Evolutionary conservation across 495 filamentous ascomycete genomes (phyloP).

Genomic region (Penicillium angulare): DNA sequence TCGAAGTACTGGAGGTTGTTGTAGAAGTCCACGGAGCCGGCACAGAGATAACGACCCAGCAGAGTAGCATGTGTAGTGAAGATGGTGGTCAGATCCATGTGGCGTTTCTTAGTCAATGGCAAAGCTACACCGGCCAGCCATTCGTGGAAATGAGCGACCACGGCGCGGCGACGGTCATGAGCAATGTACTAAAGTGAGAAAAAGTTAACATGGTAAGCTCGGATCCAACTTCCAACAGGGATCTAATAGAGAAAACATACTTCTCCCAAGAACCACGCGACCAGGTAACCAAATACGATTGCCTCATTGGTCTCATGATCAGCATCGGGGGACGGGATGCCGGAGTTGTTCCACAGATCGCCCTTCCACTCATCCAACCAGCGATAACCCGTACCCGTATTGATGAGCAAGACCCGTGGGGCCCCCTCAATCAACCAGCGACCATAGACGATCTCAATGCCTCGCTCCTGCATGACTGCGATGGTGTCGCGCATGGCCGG

Average conservation of each 20-base stretch:
- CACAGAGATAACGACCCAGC: constrained; percentile 92
- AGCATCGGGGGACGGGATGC: constrained; percentile 84
- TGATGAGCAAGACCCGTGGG: constrained; percentile 88
- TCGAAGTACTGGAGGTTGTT: constrained; percentile 98
- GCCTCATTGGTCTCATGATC: constrained; percentile 97
- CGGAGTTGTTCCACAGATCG: constrained; percentile 90
- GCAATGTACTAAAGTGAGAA: constrained; percentile 70
- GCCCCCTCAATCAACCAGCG: constrained; percentile 98
- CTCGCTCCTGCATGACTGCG: constrained; percentile 82
- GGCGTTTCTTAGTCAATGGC: constrained; percentile 84
- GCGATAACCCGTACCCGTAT: constrained; percentile 87
- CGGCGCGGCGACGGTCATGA: constrained; percentile 84
- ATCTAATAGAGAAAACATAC: constrained; percentile 43
- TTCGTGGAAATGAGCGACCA: constrained; percentile 98
- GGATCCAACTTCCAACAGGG: neutral
- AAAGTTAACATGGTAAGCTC: neutral
- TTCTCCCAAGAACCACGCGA: constrained; percentile 98
- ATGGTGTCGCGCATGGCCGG: constrained; percentile 80
- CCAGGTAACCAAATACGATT: constrained; percentile 94
- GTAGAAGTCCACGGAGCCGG: constrained; percentile 97
- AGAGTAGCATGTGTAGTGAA: constrained; percentile 98
- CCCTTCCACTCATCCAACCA: constrained; percentile 97
- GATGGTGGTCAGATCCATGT: constrained; percentile 96
- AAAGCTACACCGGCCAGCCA: constrained; percentile 97
- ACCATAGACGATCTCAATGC: constrained; percentile 88